These are phyloP conservation scores for Sclerotinia minor DNA, from an alignment of 2,329 filamentous ascomycete species.

Conservation along the genomic window DNA sequence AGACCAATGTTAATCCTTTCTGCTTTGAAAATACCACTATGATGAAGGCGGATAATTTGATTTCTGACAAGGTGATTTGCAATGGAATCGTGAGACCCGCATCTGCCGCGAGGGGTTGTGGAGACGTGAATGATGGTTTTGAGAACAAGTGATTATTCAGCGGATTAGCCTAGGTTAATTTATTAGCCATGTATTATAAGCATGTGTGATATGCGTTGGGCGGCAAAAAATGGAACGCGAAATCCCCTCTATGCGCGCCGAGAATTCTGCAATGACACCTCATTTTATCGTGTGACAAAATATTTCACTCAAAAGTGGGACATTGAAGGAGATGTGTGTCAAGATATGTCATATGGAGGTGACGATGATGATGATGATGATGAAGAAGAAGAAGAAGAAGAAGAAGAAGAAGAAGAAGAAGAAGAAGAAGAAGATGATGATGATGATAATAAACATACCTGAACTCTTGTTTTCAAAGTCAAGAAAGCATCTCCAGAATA, in stretches of 20 bases:
- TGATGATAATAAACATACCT: slow-evolving; percentile 56
- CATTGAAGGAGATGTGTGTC: not conserved
- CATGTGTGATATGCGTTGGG: slow-evolving; percentile 12
- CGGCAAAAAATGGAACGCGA: slow-evolving; percentile 6
- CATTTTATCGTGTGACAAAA: slow-evolving; percentile 2
- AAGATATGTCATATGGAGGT: slow-evolving; percentile 16
- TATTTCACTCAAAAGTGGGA: slow-evolving; percentile 15
- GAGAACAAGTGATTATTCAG: slow-evolving; percentile 93
- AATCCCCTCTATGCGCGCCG: slow-evolving; percentile 10
- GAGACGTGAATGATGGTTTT: slow-evolving; percentile 88
- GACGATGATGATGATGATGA: slow-evolving; percentile 2
- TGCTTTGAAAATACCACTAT: slow-evolving; percentile 97
- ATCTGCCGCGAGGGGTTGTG: slow-evolving; percentile 84
- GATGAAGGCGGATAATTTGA: slow-evolving; percentile 94
- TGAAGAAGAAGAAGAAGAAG: slow-evolving; percentile 10
- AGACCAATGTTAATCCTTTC: slow-evolving; percentile 94
- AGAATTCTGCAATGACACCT: slow-evolving; percentile 18
- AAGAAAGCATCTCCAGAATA: slow-evolving; percentile 94
- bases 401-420: slow-evolving; percentile 1
- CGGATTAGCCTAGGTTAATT: slow-evolving; percentile 73
- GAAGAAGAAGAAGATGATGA: not conserved
- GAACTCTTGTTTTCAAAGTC: slow-evolving; percentile 92
- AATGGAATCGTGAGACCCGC: slow-evolving; percentile 95
- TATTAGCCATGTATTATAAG: slow-evolving; percentile 51
- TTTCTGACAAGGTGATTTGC: slow-evolving; percentile 93